These are phyloP conservation scores for Myochromella boudieri DNA, from an alignment of 768 basidiomycete species.

Conservation along the genomic window DNA sequence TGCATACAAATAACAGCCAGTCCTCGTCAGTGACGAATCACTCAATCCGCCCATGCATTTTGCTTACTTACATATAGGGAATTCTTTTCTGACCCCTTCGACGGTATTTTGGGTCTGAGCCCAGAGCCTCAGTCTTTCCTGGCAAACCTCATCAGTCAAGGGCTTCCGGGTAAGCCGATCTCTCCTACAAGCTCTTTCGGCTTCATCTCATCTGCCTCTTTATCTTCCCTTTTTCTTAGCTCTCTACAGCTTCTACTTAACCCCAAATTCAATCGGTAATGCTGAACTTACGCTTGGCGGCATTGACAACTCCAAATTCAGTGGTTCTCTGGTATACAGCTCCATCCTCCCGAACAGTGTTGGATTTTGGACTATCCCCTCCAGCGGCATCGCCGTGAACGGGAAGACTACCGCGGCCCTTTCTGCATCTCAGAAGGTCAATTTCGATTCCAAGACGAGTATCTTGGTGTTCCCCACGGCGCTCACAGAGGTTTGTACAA, in stretches of 20 bases:
- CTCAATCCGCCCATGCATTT: constrained; percentile 31
- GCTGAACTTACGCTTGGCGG: constrained; percentile 56
- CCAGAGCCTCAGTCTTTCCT: constrained; percentile 52
- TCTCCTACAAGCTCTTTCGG: too few relatives aligned
- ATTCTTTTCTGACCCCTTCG: constrained; percentile 1
- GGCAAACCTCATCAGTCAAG: constrained; percentile 40
- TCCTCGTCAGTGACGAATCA: constrained; percentile 52
- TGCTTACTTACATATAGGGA: constrained; percentile 13
- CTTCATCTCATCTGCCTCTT: background rate
- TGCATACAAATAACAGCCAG: constrained; percentile 29
- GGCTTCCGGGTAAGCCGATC: constrained; percentile 42
- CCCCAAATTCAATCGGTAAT: constrained; percentile 45
- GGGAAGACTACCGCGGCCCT: constrained; percentile 49
- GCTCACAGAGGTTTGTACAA: constrained; percentile 51
- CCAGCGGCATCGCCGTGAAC: constrained; percentile 47
- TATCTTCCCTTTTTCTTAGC: constrained; percentile 26
- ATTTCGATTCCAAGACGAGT: constrained; percentile 60
- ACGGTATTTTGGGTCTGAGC: constrained; percentile 40
- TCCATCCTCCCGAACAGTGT: background rate
- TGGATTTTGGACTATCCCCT: constrained; percentile 42
- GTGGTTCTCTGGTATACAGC: constrained; percentile 26
- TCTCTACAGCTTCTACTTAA: constrained; percentile 51
- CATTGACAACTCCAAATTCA: constrained; percentile 49
- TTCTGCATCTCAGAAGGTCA: constrained; percentile 37
- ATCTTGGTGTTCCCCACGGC: constrained; percentile 49